Conservation (phyloP, 345 rosid genomes). For the Citrus australasica region DNA sequence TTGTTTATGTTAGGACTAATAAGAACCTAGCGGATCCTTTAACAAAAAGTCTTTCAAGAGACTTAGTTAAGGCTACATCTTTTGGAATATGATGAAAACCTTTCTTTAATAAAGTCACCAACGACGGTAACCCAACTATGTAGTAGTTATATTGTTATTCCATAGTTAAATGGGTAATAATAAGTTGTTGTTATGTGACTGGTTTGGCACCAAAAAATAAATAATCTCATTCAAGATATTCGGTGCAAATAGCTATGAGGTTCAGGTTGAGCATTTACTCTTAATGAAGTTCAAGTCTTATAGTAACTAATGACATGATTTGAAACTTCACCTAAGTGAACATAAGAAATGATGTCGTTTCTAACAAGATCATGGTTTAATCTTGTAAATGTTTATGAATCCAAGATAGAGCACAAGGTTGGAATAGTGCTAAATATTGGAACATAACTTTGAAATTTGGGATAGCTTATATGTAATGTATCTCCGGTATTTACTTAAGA, state of each 20-base stretch:
- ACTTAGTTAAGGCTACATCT: too few relatives aligned
- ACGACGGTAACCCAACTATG: too few relatives aligned
- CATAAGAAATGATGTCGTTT: not conserved
- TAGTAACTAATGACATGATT: not conserved
- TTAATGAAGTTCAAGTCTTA: not conserved
- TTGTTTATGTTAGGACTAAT: too few relatives aligned
- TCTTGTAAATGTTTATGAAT: conserved; percentile 2
- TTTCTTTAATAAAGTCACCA: too few relatives aligned
- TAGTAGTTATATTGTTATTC: too few relatives aligned
- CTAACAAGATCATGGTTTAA: not conserved
- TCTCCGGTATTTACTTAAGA: not conserved
- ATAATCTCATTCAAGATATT: not conserved
- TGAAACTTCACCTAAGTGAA: not conserved
- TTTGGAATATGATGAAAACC: too few relatives aligned
- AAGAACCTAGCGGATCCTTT: too few relatives aligned
- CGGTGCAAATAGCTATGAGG: not conserved
- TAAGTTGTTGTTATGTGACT: not conserved
- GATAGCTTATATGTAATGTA: not conserved
- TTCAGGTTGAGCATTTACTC: not conserved
- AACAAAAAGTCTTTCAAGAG: too few relatives aligned
- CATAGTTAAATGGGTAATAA: too few relatives aligned
- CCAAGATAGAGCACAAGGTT: not conserved
- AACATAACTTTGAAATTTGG: not conserved
- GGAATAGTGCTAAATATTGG: too few relatives aligned
- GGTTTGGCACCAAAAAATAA: not conserved